Evolutionary conservation across 768 basidiomycete genomes (phyloP).

Genomic region (Harrya chromipes): DNA sequence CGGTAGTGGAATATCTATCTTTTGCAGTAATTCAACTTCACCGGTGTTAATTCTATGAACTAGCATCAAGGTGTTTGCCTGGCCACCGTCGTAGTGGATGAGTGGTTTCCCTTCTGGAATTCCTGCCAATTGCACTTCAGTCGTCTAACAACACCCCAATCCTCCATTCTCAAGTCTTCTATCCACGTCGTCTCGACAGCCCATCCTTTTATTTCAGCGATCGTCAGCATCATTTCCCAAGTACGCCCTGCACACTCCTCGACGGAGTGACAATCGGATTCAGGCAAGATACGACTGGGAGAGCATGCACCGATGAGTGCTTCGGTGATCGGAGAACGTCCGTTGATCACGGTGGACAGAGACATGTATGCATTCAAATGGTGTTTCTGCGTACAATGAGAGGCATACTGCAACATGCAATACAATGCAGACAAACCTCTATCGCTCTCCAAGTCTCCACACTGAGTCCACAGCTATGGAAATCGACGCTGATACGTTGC

Average conservation of each 20-base stretch:
- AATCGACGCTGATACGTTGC: conserved; percentile 70
- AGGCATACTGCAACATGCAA: background rate
- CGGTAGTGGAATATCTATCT: conserved; percentile 19
- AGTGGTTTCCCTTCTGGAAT: conserved; percentile 53
- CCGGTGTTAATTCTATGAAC: background rate
- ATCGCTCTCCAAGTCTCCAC: conserved; percentile 70
- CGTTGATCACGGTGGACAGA: conserved; percentile 82
- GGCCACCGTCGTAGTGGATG: background rate
- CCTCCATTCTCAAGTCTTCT: conserved; percentile 28
- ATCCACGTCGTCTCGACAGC: conserved; percentile 60
- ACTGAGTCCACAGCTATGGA: conserved; percentile 89
- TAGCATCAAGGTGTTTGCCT: background rate
- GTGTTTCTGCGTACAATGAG: conserved; percentile 45
- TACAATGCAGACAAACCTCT: conserved; percentile 44
- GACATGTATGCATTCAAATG: conserved; percentile 84
- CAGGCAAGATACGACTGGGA: conserved; percentile 70
- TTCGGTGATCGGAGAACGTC: conserved; percentile 59
- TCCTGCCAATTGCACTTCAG: conserved; percentile 69
- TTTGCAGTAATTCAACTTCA: conserved; percentile 1
- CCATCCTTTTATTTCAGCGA: conserved; percentile 82
- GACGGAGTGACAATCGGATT: conserved; percentile 83
- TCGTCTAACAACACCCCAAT: conserved; percentile 64
- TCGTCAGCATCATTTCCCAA: conserved; percentile 71
- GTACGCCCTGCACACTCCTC: conserved; percentile 54
- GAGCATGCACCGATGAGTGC: conserved; percentile 64